phyloP scores from a whole-genome alignment of 441 rosid genomes.

The Corymbia calophylla region DNA sequence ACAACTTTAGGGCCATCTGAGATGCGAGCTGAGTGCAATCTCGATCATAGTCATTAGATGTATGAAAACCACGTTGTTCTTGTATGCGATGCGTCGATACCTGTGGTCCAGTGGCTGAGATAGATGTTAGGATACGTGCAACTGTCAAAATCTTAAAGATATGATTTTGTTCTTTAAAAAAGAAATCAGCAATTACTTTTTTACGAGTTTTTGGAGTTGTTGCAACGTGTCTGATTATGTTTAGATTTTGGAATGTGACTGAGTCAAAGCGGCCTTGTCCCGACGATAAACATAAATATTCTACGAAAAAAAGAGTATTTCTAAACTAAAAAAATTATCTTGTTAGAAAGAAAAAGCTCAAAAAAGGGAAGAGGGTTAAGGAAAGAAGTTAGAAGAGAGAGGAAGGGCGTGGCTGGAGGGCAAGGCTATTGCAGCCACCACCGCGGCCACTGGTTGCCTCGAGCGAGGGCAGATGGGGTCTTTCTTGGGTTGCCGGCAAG shows the following conservation, averaged over 20 bases:
- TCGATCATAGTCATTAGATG: not conserved
- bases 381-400: not conserved
- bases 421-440: not conserved
- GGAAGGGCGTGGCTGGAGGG: not conserved
- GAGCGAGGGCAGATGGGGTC: not conserved
- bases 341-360: not conserved
- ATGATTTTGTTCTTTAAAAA: not conserved
- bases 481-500: not conserved
- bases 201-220: not conserved
- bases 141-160: not conserved
- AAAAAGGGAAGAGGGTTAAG: not conserved
- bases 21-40: not conserved
- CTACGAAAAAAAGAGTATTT: not conserved
- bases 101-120: not conserved
- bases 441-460: not conserved
- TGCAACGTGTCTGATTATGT: not conserved
- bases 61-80: not conserved
- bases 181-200: not conserved
- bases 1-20: not conserved
- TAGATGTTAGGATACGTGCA: not conserved
- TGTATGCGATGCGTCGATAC: not conserved
- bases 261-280: not conserved
- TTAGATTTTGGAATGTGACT: not conserved
- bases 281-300: not conserved
- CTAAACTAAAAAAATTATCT: not conserved